Percentiles rank a stretch among this genome's conserved stretches.
Conservation (phyloP, 257 asterid species). For the Perilla frutescens region DNA sequence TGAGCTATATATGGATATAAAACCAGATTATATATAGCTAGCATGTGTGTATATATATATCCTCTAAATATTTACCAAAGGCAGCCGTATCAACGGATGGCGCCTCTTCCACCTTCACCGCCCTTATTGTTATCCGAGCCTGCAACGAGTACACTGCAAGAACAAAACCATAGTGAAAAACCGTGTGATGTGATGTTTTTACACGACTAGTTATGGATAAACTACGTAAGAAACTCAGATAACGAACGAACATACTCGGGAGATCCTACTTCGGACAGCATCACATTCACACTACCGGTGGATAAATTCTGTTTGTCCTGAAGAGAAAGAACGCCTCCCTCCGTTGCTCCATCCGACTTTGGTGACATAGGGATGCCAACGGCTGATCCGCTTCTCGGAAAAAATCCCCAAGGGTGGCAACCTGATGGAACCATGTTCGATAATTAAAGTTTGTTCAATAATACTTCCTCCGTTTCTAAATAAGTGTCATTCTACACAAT, state of each 20-base stretch:
- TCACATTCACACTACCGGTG: background rate
- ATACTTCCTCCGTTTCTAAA: too few relatives aligned
- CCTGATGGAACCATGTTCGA: conserved; percentile 27
- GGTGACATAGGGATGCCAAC: conserved; percentile 21
- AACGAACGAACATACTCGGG: conserved; percentile 39
- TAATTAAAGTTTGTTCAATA: too few relatives aligned
- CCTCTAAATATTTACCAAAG: conserved; percentile 13
- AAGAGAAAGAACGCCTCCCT: conserved; percentile 15
- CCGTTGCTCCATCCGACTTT: conserved; percentile 9
- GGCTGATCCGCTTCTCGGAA: conserved; percentile 22
- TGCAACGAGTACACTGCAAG: conserved; percentile 35
- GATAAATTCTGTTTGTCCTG: conserved; percentile 11
- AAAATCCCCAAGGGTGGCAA: conserved; percentile 42
- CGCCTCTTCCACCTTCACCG: conserved; percentile 24
- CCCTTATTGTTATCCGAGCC: conserved; percentile 12
- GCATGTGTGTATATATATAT: background rate
- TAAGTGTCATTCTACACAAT: too few relatives aligned
- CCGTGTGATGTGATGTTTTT: background rate
- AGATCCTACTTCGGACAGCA: conserved; percentile 31
- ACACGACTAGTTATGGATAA: background rate
- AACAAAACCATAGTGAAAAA: background rate
- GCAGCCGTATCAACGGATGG: conserved; percentile 9
- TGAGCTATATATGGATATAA: background rate
- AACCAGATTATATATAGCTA: background rate
- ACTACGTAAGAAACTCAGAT: background rate